phyloP scores from a whole-genome alignment of 176 grass and related monocot species.

The Canna indica region DNA sequence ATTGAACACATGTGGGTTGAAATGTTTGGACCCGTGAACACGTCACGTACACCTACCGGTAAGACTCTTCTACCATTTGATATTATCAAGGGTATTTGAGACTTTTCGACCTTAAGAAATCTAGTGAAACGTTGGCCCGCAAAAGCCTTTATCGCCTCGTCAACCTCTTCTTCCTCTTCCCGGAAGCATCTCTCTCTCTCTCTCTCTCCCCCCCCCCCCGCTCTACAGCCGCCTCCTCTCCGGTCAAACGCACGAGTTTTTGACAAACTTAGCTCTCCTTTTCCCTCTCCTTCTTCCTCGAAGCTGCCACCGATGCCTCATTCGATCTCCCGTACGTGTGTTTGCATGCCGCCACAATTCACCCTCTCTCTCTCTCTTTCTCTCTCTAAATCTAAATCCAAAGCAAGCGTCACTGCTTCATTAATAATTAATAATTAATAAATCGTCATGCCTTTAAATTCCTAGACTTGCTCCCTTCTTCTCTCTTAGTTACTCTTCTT shows the following conservation, averaged over 20 bases:
- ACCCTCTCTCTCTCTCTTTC: background rate
- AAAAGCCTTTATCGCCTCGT: too few species aligned
- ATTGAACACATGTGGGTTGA: too few species aligned
- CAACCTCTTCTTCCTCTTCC: slow-evolving; percentile 11
- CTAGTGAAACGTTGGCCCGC: too few species aligned
- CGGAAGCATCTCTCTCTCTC: slow-evolving; percentile 10
- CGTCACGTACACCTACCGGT: too few species aligned
- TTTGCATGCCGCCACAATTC: background rate
- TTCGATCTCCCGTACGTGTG: fast-evolving
- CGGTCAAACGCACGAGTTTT: slow-evolving; percentile 90
- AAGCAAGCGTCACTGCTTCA: slow-evolving; percentile 22
- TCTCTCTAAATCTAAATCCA: background rate
- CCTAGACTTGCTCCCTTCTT: slow-evolving; percentile 6
- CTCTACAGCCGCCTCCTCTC: slow-evolving; percentile 36
- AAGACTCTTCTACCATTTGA: too few species aligned
- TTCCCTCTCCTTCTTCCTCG: background rate
- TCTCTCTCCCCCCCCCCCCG: background rate
- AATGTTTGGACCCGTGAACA: too few species aligned
- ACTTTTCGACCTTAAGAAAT: too few species aligned
- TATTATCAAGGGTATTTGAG: too few species aligned
- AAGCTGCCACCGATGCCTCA: background rate
- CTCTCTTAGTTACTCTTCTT: slow-evolving; percentile 9
- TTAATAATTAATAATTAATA: background rate
- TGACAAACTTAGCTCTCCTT: slow-evolving; percentile 30
- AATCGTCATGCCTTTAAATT: background rate